Conservation (phyloP, 2,329 filamentous ascomycete species). For the Aaosphaeria pasadenensis region DNA sequence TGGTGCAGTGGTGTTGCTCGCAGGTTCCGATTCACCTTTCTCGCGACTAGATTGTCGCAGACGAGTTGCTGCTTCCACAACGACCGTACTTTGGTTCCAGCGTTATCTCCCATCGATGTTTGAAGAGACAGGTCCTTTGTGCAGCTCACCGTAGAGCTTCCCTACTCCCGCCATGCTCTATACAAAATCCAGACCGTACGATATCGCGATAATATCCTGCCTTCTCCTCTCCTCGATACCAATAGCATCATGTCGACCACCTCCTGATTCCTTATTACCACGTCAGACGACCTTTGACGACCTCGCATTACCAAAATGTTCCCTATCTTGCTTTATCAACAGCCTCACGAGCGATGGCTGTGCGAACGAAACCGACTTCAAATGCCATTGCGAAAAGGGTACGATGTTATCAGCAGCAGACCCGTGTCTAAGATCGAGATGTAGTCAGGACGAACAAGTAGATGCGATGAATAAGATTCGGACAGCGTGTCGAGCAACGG, state of each 20-base stretch:
- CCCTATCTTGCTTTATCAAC: constrained; percentile 16
- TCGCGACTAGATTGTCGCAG: no score
- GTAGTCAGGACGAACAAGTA: neutral
- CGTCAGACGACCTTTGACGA: neutral
- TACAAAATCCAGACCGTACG: no score
- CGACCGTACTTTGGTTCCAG: no score
- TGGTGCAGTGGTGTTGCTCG: no score
- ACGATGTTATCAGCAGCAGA: neutral
- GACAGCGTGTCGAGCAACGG: neutral
- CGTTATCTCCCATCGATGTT: no score
- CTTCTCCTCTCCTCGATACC: neutral
- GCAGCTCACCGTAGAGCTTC: no score
- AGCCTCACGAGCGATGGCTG: constrained; percentile 14
- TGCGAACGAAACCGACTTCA: constrained; percentile 14
- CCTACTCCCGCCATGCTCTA: no score
- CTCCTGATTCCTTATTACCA: neutral
- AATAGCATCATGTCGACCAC: neutral
- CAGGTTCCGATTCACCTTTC: no score
- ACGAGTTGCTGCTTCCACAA: no score
- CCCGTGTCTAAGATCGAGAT: neutral
- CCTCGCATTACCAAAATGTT: constrained; percentile 12
- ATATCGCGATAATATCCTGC: no score
- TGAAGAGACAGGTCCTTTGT: no score
- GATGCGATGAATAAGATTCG: neutral
- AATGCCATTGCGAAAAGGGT: constrained; percentile 13